phyloP scores from a whole-genome alignment of 768 basidiomycete species.

The Crassisporium funariophilum region DNA sequence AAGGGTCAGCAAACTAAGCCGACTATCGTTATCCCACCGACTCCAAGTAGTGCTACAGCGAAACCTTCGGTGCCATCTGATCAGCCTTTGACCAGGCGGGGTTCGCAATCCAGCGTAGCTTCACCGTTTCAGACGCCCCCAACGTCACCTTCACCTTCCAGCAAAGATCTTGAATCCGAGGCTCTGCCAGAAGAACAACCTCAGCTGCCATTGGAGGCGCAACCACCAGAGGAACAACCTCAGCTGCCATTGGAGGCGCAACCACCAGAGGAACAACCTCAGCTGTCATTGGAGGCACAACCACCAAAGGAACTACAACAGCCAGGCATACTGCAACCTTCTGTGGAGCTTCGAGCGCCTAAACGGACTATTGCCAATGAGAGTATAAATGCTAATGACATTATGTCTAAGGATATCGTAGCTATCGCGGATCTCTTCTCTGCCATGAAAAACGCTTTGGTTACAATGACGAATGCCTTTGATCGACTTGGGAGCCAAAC shows the following conservation, averaged over 20 bases:
- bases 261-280: not conserved
- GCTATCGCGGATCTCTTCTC: constrained; percentile 47
- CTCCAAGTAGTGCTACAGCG: constrained; percentile 3
- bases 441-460: constrained; percentile 47
- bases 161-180: constrained; percentile 7
- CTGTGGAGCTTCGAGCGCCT: not conserved
- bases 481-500: constrained; percentile 49
- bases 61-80: not conserved
- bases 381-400: constrained; percentile 16
- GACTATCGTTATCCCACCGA: constrained; percentile 3
- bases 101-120: constrained; percentile 12
- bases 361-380: not conserved
- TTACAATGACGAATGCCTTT: constrained; percentile 42
- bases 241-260: not conserved
- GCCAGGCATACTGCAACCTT: not conserved
- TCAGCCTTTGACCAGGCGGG: constrained; percentile 6
- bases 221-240: not conserved
- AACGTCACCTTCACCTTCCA: constrained; percentile 18
- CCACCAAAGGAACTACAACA: not conserved
- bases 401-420: constrained; percentile 39
- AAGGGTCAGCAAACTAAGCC: constrained; percentile 1
- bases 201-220: not conserved
- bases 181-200: not conserved
- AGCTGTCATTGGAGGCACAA: not conserved
- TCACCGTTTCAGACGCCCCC: constrained; percentile 22